A percentile compares a stretch with the other conserved stretches of the same genome.
These are phyloP conservation scores for Clonostachys rhizophaga DNA, from an alignment of 2,329 filamentous ascomycete species.

Conservation along the genomic window DNA sequence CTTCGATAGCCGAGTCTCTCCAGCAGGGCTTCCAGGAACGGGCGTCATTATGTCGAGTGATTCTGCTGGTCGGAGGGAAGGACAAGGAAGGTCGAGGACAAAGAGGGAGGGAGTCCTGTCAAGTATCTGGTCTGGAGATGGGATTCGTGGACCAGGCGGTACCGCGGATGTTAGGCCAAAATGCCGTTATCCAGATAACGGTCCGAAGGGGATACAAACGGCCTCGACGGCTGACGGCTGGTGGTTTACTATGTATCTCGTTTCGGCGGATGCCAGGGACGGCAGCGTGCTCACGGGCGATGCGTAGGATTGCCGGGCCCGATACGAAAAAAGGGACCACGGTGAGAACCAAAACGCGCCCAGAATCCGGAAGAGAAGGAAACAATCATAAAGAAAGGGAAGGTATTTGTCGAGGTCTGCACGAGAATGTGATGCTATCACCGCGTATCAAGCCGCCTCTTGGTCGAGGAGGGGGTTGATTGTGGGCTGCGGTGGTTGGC, in stretches of 20 bases:
- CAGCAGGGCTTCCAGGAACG: slow-evolving; percentile 29
- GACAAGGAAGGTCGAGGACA: background rate
- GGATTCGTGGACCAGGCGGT: background rate
- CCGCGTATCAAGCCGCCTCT: too few species aligned
- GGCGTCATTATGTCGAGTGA: slow-evolving; percentile 23
- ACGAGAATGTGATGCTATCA: background rate
- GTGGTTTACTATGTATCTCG: too few species aligned
- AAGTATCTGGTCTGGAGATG: background rate
- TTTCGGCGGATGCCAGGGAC: too few species aligned
- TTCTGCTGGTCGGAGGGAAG: background rate
- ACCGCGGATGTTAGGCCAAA: background rate
- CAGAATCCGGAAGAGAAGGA: background rate
- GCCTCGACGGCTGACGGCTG: too few species aligned
- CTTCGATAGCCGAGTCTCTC: slow-evolving; percentile 21
- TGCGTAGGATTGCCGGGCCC: too few species aligned
- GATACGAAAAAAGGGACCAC: too few species aligned
- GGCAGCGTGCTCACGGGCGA: too few species aligned
- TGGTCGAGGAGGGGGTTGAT: background rate
- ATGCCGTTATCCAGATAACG: too few species aligned
- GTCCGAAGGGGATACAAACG: too few species aligned
- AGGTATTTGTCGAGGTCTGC: background rate
- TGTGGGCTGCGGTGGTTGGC: background rate
- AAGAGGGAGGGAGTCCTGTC: background rate
- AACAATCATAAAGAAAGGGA: background rate
- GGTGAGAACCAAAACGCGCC: too few species aligned